Evolutionary conservation across 78 protist genomes (phyloP).

Genomic region (Speleostelium caveatum): DNA sequence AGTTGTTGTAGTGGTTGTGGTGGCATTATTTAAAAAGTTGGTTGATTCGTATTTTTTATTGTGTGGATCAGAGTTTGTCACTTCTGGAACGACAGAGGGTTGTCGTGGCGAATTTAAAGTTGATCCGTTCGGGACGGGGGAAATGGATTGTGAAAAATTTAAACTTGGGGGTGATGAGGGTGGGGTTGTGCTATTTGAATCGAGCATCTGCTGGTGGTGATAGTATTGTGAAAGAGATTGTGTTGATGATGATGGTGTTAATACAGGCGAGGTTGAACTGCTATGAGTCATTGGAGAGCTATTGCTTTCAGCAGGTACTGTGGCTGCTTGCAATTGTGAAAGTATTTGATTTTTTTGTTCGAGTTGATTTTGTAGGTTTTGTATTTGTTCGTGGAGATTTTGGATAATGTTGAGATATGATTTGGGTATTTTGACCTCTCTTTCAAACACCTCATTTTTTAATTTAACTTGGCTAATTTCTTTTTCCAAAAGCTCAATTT

Average conservation of each 20-base stretch:
- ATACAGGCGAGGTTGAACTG: slow-evolving; percentile 16
- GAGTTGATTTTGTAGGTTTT: neutral
- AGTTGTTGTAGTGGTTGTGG: too few relatives aligned
- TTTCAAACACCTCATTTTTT: slow-evolving; percentile 10
- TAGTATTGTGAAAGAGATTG: neutral
- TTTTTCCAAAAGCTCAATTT: slow-evolving; percentile 8
- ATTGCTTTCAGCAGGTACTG: neutral
- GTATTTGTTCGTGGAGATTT: neutral
- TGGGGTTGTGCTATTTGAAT: neutral
- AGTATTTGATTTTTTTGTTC: slow-evolving; percentile 1
- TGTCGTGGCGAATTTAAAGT: neutral
- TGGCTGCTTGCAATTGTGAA: neutral
- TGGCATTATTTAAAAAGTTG: neutral
- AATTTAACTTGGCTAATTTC: slow-evolving; percentile 3
- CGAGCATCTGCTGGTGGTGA: too few relatives aligned
- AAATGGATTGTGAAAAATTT: neutral
- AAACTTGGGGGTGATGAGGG: neutral
- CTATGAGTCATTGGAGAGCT: neutral
- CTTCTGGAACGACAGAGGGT: slow-evolving; percentile 9
- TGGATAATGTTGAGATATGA: neutral
- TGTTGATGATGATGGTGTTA: slow-evolving; percentile 29
- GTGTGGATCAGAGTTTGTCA: neutral
- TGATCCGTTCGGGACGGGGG: neutral
- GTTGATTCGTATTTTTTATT: neutral
- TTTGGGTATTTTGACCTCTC: slow-evolving; percentile 25